Evolutionary conservation across 208 protist species (phyloP), one percentile per base, ranked within the genome.

Genomic region (Trichomonas vaginalis): DNA sequence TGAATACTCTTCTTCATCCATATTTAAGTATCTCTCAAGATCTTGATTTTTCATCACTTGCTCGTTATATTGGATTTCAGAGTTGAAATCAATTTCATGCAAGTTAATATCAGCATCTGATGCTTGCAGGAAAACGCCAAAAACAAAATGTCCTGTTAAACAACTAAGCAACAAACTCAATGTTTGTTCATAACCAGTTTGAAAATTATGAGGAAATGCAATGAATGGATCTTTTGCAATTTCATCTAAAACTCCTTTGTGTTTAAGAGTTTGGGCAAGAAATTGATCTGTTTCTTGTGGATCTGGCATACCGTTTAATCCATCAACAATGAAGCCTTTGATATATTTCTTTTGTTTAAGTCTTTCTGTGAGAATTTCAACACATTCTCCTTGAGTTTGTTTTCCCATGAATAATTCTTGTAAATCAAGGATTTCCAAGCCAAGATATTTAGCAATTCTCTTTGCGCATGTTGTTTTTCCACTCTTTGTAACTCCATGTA

Each of bases 241-340:
- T 56, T 92, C 86, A 51, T 92, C 86, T 10, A 51, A n/a, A 40
- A 92, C 17, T 12, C 27, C 27, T 39, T 92, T 92, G 17, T 35
- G 15, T 92, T 92, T 92, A 56, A 27, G 14, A 35, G 27, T 39
- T 32, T 92, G 40, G 37, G 4, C 15, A 10, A 92, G 35, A 32
- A 92, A 92, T 92, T 92, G 8, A 51, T 92, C 86, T 35, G 40
- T 35, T 17, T 92, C 86, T 12, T 0, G 0, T 35, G 40, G 40
- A 35, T 92, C 86, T 39, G 23, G 12, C 35, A 51, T 35, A 14
- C 32, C 42, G 56, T 51, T 10, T 15, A 92, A 39, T 1, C 86
- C 86, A 92, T 92, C 86, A 51, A 92, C n/a, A 27, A 92, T 92
- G n/a, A 92, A 92, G 3, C 86, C 86, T 40, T 92, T 48, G 0